Evolutionary conservation across 2,329 filamentous ascomycete genomes (phyloP), one percentile per base, ranked within the genome.

Genomic region (Monascus ruber): DNA sequence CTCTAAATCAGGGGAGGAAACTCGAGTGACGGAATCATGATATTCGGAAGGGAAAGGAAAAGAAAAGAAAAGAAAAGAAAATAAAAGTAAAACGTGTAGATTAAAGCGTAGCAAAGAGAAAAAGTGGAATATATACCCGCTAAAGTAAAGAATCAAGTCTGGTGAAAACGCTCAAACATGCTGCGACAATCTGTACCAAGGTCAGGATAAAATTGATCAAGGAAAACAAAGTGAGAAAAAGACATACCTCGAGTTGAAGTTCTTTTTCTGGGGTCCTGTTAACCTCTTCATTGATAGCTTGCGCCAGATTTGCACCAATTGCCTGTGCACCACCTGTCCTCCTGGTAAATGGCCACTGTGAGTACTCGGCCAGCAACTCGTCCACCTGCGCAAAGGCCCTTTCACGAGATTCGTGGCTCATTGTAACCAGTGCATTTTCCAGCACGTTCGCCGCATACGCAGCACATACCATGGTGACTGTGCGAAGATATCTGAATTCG

Each of bases 371-470:
- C 42, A 98, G 71, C 48, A 98, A 69, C 67, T 96, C 91, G 62
- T 98, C 91, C 11, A 94, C 94, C 70, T 96, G 89, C 32, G 87
- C 86, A 64, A 96, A 98, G 4, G 91, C 89, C 50, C 89, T 75
- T 67, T 98, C 91, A 51, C 91, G 74, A 40, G 89, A 81, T 69
- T 98, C 91, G 60, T 96, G 91, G 50, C 88, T 86, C 47, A 98
- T 77, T 9, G 85, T 93, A 41, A 85, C 85, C 54, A 98, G 70
- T n/a, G 89, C 91, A 59, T 98, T 98, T 69, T 98, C 91, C 42
- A 98, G 76, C 26, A 98, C 91, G 56, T 98, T 98, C 45, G 91
- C 91, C 34, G 91, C 91, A 64, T 98, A 96, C 34, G 91, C 89
- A 37, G 89, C 91, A 68, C 91, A 98, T 39, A 98, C 86, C 88